Evolutionary conservation across 1,284 basidiomycete species (phyloP).

Genomic region (Hortiboletus rubellus): DNA sequence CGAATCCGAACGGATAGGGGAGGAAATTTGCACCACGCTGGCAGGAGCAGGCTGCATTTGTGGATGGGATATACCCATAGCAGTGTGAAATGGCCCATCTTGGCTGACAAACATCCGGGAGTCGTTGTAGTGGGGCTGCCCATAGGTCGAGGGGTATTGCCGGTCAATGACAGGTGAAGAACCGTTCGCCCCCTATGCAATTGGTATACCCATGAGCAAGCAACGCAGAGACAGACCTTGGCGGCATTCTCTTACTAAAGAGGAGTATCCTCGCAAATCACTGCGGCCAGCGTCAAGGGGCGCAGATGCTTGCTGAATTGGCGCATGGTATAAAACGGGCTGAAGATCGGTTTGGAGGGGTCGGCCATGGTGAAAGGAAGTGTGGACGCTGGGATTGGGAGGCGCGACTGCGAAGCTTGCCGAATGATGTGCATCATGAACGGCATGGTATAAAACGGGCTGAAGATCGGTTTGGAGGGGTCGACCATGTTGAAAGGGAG

Average conservation of each 20-base stretch:
- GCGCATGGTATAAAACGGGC: background rate
- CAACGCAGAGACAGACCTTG: background rate
- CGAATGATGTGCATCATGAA: no score
- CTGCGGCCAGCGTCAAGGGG: rapidly evolving
- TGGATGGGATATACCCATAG: background rate
- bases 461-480: background rate
- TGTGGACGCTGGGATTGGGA: background rate
- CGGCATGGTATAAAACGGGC: background rate
- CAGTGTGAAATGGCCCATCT: background rate
- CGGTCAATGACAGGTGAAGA: background rate
- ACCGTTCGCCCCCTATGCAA: background rate
- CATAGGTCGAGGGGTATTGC: no score
- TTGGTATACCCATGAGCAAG: constrained; percentile 1
- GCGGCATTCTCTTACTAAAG: background rate
- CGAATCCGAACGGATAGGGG: background rate
- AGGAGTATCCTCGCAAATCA: background rate
- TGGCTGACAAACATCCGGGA: background rate
- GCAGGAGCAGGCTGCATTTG: background rate
- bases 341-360: background rate
- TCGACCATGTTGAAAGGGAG: no score
- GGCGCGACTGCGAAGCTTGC: rapidly evolving
- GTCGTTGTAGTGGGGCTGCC: no score
- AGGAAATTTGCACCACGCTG: no score
- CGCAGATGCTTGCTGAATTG: no score
- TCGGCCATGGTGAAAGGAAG: no score